These are phyloP conservation scores for Cladosporium austrohemisphaericum DNA, from an alignment of 2,329 filamentous ascomycete genomes.

Conservation along the genomic window DNA sequence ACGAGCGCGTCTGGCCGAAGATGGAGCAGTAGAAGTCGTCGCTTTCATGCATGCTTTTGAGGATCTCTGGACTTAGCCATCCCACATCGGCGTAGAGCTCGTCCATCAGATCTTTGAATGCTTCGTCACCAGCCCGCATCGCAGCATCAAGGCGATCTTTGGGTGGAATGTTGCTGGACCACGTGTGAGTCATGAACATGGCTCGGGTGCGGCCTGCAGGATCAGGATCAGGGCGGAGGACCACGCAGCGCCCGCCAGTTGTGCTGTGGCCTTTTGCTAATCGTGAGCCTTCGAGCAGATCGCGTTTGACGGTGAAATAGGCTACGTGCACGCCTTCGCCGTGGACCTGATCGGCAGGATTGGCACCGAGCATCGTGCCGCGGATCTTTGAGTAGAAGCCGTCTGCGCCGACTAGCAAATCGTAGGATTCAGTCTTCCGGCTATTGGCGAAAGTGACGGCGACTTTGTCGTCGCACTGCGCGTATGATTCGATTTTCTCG, in stretches of 20 bases:
- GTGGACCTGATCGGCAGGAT: constrained; percentile 22
- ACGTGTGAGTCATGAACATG: constrained; percentile 20
- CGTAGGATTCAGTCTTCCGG: constrained; percentile 19
- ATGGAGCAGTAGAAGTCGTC: constrained; percentile 28
- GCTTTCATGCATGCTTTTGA: constrained; percentile 33
- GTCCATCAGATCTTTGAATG: constrained; percentile 22
- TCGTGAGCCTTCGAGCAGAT: constrained; percentile 21
- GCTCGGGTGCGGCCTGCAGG: constrained; percentile 19
- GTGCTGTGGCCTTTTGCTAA: constrained; percentile 23
- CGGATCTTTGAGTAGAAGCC: constrained; percentile 23
- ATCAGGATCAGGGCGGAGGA: constrained; percentile 25
- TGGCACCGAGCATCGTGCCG: constrained; percentile 21
- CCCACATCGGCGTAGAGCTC: constrained; percentile 26
- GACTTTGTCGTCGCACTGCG: constrained; percentile 16
- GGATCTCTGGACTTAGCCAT: constrained; percentile 35
- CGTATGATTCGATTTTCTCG: constrained; percentile 19
- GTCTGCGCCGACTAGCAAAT: constrained; percentile 27
- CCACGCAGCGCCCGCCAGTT: constrained; percentile 19
- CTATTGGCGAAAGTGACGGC: constrained; percentile 17
- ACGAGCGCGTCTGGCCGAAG: constrained; percentile 30
- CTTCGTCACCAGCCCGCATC: constrained; percentile 25
- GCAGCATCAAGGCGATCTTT: constrained; percentile 30
- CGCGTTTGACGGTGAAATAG: constrained; percentile 41
- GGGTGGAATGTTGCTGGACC: constrained; percentile 22
- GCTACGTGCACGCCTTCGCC: constrained; percentile 33